Conservation (phyloP, 306 rosid genomes). For the Glycine soja region DNA sequence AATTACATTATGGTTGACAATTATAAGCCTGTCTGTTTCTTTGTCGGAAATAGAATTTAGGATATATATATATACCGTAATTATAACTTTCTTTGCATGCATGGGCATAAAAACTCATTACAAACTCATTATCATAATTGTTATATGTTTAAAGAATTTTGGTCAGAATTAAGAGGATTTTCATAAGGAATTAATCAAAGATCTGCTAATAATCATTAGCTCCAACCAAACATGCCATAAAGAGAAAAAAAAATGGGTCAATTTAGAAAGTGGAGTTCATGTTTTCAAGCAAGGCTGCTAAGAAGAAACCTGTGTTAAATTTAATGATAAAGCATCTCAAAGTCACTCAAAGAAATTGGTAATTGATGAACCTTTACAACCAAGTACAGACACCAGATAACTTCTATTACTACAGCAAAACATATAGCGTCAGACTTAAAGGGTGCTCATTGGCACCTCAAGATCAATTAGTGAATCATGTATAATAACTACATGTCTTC, state of each 20-base stretch:
- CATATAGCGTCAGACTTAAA: background rate
- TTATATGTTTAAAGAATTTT: too few relatives aligned
- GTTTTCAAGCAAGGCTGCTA: conserved; percentile 31
- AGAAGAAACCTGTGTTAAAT: conserved; percentile 8
- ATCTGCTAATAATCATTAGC: too few relatives aligned
- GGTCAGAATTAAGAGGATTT: too few relatives aligned
- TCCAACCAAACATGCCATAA: background rate
- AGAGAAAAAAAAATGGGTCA: background rate
- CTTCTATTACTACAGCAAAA: conserved; percentile 5
- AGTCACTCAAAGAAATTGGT: background rate
- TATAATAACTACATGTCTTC: background rate
- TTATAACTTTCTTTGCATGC: too few relatives aligned
- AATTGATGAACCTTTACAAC: conserved; percentile 14
- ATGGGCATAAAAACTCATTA: too few relatives aligned
- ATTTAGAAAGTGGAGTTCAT: background rate
- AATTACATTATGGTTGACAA: too few relatives aligned
- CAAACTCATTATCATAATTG: too few relatives aligned
- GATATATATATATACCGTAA: too few relatives aligned
- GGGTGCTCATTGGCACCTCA: conserved; percentile 18
- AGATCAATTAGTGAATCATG: conserved; percentile 30
- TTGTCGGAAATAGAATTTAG: too few relatives aligned
- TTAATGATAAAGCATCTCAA: background rate
- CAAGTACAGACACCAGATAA: background rate
- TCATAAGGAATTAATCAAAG: too few relatives aligned
- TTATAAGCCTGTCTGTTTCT: too few relatives aligned